Evolutionary conservation across 2,329 filamentous ascomycete species (phyloP), one percentile per base, ranked within the genome.

Genomic region (Rutstroemia sp.): DNA sequence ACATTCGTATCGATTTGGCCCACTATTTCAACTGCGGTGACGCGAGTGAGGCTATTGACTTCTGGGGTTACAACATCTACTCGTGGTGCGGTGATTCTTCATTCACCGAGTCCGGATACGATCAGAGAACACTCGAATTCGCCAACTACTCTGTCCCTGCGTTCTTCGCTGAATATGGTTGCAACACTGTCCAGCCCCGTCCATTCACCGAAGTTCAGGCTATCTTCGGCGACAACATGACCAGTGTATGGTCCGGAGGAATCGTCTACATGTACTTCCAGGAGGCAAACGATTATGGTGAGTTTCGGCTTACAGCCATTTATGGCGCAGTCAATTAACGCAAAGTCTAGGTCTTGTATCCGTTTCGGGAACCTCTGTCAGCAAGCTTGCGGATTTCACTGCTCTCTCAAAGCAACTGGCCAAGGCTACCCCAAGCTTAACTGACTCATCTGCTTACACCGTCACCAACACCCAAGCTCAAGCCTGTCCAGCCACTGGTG

Each of bases 21-120:
- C 77, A 90, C 71, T 99, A 95, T 81, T 96, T 99, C 77, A 92
- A 96, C 80, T 99, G 94, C 71, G 89, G 92, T 59, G 73, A 82
- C 59, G 70, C 77, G 37, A 75, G 77, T 8, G 74, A 75, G 69
- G 73, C 87, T 59, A 96, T 97, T 63, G 94, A 99, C 75, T 97
- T 95, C 79, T 99, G 92, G 89, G 94, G 94, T 58, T 97, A 97
- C 86, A 99, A 99, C 80, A 96, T 97, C 76, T 99, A 99, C 81
- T 95, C 92, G 53, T 99, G 94, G 94, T 99, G 94, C 72, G 94
- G 92, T 65, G 73, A 92, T 65, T 95, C 89, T 69, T 83, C 78
- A 67, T 94, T 87, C 76, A 69, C 78, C 38, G 70, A 79, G 58
- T 96, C 94, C 3, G 90, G 90, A 54, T 99, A 92, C 75, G 79